A percentile compares a stretch with the other conserved stretches of the same genome.
Conservation (phyloP, 2,329 filamentous ascomycete genomes). For the Claviceps quebecensis region DNA sequence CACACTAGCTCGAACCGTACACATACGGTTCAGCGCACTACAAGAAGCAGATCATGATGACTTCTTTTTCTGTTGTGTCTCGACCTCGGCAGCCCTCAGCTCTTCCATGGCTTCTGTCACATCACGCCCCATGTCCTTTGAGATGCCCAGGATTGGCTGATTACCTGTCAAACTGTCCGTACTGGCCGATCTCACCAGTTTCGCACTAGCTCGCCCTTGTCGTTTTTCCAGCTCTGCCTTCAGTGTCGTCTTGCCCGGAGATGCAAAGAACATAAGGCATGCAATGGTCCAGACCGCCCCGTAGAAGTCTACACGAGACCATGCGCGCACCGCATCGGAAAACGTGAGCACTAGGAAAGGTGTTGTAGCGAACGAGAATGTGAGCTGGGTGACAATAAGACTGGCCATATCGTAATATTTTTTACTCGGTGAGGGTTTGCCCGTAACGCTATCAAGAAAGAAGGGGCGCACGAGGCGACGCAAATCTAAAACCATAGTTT, state of each 20-base stretch:
- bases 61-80: conserved; percentile 27
- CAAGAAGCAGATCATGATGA: neutral
- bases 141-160: conserved; percentile 62
- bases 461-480: conserved; percentile 84
- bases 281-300: conserved; percentile 51
- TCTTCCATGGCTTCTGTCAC: conserved; percentile 67
- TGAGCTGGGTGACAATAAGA: conserved; percentile 63
- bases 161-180: conserved; percentile 40
- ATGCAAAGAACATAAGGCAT: conserved; percentile 64
- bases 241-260: conserved; percentile 54
- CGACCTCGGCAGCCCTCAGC: conserved; percentile 58
- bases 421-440: conserved; percentile 55
- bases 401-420: conserved; percentile 74
- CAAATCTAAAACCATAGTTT: conserved; percentile 45
- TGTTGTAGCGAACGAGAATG: conserved; percentile 67
- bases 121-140: conserved; percentile 60
- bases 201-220: conserved; percentile 29
- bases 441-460: conserved; percentile 69
- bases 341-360: conserved; percentile 79
- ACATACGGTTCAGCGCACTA: neutral
- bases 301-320: conserved; percentile 85
- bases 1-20: neutral
- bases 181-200: conserved; percentile 36
- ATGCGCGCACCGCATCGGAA: conserved; percentile 55
- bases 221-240: conserved; percentile 45